Evolutionary conservation across 345 rosid species (phyloP).

Genomic region (Cardamine occulta): DNA sequence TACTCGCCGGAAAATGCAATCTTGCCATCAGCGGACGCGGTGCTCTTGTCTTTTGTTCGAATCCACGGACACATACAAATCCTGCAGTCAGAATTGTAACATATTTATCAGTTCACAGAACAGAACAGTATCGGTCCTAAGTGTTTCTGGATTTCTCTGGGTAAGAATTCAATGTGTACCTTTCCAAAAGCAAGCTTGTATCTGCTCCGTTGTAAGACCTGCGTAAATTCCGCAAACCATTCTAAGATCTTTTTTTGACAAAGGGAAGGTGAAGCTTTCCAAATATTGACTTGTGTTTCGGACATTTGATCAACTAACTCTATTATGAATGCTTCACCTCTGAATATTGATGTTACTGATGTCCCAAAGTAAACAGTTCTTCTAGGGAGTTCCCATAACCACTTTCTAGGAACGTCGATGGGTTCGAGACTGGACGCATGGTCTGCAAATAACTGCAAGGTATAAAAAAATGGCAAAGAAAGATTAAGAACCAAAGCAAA

Average conservation of each 20-base stretch:
- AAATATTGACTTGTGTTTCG: background rate
- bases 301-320: constrained; percentile 3
- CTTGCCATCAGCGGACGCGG: constrained; percentile 83
- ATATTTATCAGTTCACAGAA: constrained; percentile 8
- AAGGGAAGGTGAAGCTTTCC: background rate
- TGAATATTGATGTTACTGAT: constrained; percentile 83
- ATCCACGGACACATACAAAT: constrained; percentile 90
- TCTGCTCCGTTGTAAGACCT: constrained; percentile 84
- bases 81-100: constrained; percentile 48
- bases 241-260: constrained; percentile 30
- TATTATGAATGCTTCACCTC: constrained; percentile 54
- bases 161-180: constrained; percentile 51
- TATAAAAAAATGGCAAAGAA: constrained; percentile 30
- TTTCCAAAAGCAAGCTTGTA: constrained; percentile 87
- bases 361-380: constrained; percentile 88
- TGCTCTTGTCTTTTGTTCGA: constrained; percentile 72
- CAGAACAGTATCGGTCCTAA: background rate
- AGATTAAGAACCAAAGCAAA: constrained; percentile 13
- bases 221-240: constrained; percentile 35
- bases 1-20: constrained; percentile 75
- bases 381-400: constrained; percentile 80
- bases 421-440: constrained; percentile 80
- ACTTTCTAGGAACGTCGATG: constrained; percentile 71
- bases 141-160: constrained; percentile 2
- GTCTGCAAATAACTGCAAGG: constrained; percentile 82